phyloP scores from a whole-genome alignment of 2,329 filamentous ascomycete species.

The Colletotrichum cuscutae region DNA sequence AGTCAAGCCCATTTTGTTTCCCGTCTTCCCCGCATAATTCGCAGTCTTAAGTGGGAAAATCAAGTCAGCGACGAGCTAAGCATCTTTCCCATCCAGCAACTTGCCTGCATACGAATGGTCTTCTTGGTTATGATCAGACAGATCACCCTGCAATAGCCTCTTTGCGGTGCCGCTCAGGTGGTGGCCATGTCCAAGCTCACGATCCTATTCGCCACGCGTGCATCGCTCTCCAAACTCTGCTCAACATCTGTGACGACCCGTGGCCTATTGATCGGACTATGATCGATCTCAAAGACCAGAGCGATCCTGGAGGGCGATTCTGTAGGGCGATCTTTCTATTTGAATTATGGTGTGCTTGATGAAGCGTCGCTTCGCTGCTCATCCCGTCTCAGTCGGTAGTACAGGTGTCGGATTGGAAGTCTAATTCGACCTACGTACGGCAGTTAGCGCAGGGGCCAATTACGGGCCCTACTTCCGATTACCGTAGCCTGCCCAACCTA shows the following conservation, averaged over 20 bases:
- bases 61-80: no score
- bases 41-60: no score
- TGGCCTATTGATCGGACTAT: not conserved
- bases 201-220: not conserved
- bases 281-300: not conserved
- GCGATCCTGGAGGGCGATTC: not conserved
- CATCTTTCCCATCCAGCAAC: no score
- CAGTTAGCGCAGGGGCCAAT: no score
- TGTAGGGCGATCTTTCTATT: not conserved
- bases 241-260: not conserved
- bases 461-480: no score
- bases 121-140: not conserved
- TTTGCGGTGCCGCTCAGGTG: not conserved
- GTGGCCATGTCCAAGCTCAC: not conserved
- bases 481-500: no score
- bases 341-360: not conserved
- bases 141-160: not conserved
- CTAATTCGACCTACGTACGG: no score
- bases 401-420: no score
- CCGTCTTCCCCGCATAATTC: not conserved
- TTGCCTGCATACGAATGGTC: not conserved
- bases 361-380: not conserved
- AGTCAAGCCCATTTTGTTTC: accelerated
- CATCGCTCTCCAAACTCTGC: not conserved
- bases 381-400: not conserved